Percentiles rank a stretch among this genome's conserved stretches.
Conservation (phyloP, 257 asterid species). For the Voacanga thouarsii region DNA sequence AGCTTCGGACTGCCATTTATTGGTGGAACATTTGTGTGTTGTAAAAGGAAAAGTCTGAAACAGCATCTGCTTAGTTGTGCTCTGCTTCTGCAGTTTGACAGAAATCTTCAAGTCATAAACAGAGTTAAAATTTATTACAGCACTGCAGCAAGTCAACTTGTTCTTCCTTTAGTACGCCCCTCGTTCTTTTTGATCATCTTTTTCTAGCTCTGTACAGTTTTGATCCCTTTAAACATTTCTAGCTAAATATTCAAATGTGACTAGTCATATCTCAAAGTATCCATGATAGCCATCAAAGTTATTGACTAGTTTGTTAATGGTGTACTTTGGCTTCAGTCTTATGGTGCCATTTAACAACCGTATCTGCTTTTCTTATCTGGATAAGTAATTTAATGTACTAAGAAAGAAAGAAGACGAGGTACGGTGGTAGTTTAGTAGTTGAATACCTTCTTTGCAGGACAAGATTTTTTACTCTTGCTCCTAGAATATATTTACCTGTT, state of each 20-base stretch:
- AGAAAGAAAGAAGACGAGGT: background rate
- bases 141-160: constrained; percentile 4
- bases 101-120: constrained; percentile 6
- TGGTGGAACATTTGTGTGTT: constrained; percentile 12
- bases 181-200: constrained; percentile 13
- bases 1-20: constrained; percentile 1
- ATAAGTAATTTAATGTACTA: background rate
- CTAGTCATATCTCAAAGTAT: background rate
- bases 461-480: background rate
- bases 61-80: background rate
- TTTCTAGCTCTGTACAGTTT: background rate
- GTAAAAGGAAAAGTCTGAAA: background rate
- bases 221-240: background rate
- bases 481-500: background rate
- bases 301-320: background rate
- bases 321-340: no score
- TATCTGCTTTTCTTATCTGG: background rate
- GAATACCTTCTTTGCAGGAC: background rate
- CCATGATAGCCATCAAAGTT: background rate
- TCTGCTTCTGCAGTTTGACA: background rate
- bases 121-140: background rate
- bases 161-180: constrained; percentile 10
- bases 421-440: background rate
- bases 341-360: background rate
- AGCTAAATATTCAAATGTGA: background rate